phyloP scores from a whole-genome alignment of 148 eudicot genomes.

The Camellia lanceoleosa region DNA sequence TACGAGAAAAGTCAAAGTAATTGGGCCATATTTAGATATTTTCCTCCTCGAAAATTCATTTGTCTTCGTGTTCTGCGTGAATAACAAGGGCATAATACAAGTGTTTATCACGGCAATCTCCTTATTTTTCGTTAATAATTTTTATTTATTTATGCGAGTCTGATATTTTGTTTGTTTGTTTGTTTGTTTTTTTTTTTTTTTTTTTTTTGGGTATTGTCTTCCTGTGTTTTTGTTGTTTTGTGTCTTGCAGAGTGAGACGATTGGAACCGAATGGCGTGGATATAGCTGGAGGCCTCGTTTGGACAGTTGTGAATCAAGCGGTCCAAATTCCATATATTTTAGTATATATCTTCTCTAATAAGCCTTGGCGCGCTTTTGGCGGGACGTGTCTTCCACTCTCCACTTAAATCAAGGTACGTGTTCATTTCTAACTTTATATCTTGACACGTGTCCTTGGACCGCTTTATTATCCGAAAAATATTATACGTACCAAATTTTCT shows the following conservation, averaged over 20 bases:
- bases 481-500: too few species aligned
- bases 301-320: constrained; percentile 21
- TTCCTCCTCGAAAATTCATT: neutral
- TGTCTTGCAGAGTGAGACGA: neutral
- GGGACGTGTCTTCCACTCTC: constrained; percentile 4
- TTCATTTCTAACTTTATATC: neutral
- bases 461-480: neutral
- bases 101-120: neutral
- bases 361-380: neutral
- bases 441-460: constrained; percentile 12
- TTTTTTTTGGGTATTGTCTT: neutral
- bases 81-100: neutral
- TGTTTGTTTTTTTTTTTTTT: too few species aligned
- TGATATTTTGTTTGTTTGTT: neutral
- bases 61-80: neutral
- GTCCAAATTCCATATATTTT: neutral
- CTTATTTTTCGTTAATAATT: neutral
- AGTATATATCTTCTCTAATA: neutral
- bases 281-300: constrained; percentile 22
- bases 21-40: neutral
- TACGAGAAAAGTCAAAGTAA: neutral
- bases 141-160: neutral
- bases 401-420: constrained; percentile 13
- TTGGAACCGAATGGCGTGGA: constrained; percentile 12
- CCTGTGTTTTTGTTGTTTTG: neutral